Conservation (phyloP, 164 flowering plant species). For the Chimonanthus salicifolius region DNA sequence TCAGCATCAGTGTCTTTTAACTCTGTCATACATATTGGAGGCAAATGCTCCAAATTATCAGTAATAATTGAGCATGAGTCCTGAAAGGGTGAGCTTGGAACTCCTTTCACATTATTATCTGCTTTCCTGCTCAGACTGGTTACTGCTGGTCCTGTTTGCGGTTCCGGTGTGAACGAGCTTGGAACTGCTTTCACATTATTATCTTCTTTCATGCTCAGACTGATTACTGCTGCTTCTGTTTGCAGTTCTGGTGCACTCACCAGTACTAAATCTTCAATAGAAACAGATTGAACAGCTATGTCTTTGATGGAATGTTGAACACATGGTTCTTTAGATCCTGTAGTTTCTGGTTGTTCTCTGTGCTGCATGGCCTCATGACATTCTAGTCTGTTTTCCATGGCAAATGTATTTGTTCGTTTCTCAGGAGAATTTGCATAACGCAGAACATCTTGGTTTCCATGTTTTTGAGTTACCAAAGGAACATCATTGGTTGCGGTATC, state of each 20-base stretch:
- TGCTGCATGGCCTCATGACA: slow-evolving; percentile 5
- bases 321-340: slow-evolving; percentile 13
- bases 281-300: slow-evolving; percentile 16
- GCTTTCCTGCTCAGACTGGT: slow-evolving; percentile 17
- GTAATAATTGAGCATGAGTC: slow-evolving; percentile 15
- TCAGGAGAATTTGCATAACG: slow-evolving; percentile 19
- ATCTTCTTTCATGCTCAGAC: slow-evolving; percentile 18
- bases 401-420: slow-evolving; percentile 9
- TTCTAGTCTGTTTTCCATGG: slow-evolving; percentile 14
- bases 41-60: slow-evolving; percentile 11
- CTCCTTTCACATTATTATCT: slow-evolving; percentile 10
- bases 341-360: slow-evolving; percentile 14
- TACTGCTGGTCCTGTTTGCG: slow-evolving; percentile 11
- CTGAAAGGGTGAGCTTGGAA: neutral
- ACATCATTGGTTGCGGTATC: slow-evolving; percentile 14
- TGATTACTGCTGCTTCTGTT: slow-evolving; percentile 12
- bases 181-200: slow-evolving; percentile 6
- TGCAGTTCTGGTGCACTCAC: slow-evolving; percentile 22
- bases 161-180: slow-evolving; percentile 15
- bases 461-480: slow-evolving; percentile 20
- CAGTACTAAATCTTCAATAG: slow-evolving; percentile 13
- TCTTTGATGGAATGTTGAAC: slow-evolving; percentile 15
- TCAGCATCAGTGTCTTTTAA: slow-evolving; percentile 12
- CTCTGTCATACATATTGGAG: slow-evolving; percentile 6
- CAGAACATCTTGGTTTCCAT: slow-evolving; percentile 14